Evolutionary conservation across 169 alveolate species (phyloP).

Genomic region (Toxoplasma gondii): DNA sequence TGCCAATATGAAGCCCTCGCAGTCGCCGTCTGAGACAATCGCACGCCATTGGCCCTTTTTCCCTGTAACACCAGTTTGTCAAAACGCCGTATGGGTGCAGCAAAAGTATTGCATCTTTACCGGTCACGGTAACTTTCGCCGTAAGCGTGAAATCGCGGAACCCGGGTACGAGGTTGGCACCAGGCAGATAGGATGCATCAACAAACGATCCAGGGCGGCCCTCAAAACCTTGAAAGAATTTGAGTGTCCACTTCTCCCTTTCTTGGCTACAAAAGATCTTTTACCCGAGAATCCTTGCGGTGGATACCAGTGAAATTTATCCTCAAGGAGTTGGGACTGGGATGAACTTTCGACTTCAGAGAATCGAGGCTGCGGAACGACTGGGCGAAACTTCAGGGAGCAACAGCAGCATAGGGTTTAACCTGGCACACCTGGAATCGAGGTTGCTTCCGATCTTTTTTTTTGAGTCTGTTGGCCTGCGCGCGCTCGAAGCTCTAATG

Average conservation of each 20-base stretch:
- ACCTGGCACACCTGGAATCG: neutral
- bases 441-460: neutral
- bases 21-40: conserved; percentile 76
- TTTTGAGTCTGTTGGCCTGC: neutral
- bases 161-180: conserved; percentile 62
- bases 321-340: conserved; percentile 39
- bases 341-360: neutral
- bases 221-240: conserved; percentile 71
- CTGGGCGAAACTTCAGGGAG: neutral
- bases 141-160: conserved; percentile 73
- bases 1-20: conserved; percentile 84
- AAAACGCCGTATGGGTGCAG: neutral
- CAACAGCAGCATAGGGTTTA: neutral
- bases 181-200: conserved; percentile 74
- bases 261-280: neutral
- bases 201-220: conserved; percentile 74
- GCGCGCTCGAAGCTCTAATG: conserved; percentile 26
- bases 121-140: conserved; percentile 72
- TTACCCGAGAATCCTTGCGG: conserved; percentile 3
- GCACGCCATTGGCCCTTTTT: conserved; percentile 72
- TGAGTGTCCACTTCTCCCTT: neutral
- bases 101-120: conserved; percentile 49
- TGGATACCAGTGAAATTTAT: conserved; percentile 67
- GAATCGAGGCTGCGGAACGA: neutral
- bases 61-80: conserved; percentile 4